Percentiles rank a stretch among this genome's conserved stretches.
These are phyloP conservation scores for Cajanus cajan DNA, from an alignment of 306 rosid genomes.

Conservation along the genomic window DNA sequence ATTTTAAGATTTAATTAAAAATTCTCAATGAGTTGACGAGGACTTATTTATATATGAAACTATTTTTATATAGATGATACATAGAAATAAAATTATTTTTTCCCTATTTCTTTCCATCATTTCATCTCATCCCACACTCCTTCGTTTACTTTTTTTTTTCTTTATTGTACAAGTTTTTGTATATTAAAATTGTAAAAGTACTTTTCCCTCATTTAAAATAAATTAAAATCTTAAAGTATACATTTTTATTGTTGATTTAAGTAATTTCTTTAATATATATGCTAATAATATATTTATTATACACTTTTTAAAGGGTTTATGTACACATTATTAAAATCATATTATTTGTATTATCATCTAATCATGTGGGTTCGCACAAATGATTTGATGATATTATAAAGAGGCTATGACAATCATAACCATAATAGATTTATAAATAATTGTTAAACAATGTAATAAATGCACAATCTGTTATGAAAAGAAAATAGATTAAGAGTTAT, in stretches of 20 bases:
- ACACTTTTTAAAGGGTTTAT: neutral
- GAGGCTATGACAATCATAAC: neutral
- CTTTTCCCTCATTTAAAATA: neutral
- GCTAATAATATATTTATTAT: neutral
- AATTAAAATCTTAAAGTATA: neutral
- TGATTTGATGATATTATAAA: neutral
- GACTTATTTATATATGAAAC: too few relatives aligned
- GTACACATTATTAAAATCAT: neutral
- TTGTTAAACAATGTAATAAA: neutral
- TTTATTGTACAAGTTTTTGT: too few relatives aligned
- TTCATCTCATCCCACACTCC: too few relatives aligned
- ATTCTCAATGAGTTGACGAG: too few relatives aligned
- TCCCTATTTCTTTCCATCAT: too few relatives aligned
- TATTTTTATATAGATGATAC: too few relatives aligned
- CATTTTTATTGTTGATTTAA: neutral
- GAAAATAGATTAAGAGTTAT: neutral
- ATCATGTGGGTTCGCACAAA: neutral
- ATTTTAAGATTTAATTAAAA: too few relatives aligned
- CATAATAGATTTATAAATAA: neutral
- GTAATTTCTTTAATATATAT: neutral
- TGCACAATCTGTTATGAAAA: neutral
- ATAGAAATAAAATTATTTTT: too few relatives aligned
- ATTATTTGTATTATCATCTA: neutral
- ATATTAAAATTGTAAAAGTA: neutral
- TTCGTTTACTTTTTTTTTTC: too few relatives aligned